Conservation (phyloP, 2,329 filamentous ascomycete species). For the Helicocarpus griseus region DNA sequence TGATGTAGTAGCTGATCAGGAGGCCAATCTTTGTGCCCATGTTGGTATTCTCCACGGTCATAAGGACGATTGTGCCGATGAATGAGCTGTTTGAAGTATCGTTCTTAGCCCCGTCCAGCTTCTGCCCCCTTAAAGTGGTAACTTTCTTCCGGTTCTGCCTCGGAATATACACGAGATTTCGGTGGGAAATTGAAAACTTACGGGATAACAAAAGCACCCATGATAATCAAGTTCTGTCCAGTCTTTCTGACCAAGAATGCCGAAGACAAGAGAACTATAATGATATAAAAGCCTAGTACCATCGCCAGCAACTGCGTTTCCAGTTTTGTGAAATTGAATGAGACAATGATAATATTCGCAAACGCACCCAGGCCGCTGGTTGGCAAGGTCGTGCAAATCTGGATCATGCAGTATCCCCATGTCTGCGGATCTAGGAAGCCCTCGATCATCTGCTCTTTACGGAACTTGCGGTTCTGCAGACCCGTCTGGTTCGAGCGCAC, state of each 20-base stretch:
- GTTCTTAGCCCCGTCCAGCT: conserved; percentile 5
- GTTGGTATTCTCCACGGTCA: conserved; percentile 54
- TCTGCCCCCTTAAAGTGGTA: too few relatives aligned
- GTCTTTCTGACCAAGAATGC: conserved; percentile 60
- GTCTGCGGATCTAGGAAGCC: conserved; percentile 56
- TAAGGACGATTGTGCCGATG: conserved; percentile 60
- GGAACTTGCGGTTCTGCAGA: conserved; percentile 48
- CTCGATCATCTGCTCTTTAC: conserved; percentile 45
- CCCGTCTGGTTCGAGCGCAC: conserved; percentile 53
- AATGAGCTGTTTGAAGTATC: conserved; percentile 46
- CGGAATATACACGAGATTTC: too few relatives aligned
- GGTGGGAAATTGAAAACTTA: too few relatives aligned
- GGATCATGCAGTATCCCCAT: conserved; percentile 56
- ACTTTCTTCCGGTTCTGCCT: too few relatives aligned
- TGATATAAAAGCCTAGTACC: conserved; percentile 66
- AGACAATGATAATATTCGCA: conserved; percentile 62
- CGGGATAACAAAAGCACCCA: conserved; percentile 57
- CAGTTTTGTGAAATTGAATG: conserved; percentile 55
- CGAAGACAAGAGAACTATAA: conserved; percentile 56
- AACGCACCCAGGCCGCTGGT: conserved; percentile 65
- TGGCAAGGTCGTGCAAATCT: conserved; percentile 62
- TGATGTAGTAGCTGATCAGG: conserved; percentile 65
- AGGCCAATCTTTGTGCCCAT: conserved; percentile 55
- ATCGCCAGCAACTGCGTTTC: conserved; percentile 60
- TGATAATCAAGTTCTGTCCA: conserved; percentile 58